A percentile compares a stretch with the other conserved stretches of the same genome.
These are phyloP conservation scores for Leccinum griseonigrum DNA, from an alignment of 1,284 basidiomycete genomes.

Conservation along the genomic window DNA sequence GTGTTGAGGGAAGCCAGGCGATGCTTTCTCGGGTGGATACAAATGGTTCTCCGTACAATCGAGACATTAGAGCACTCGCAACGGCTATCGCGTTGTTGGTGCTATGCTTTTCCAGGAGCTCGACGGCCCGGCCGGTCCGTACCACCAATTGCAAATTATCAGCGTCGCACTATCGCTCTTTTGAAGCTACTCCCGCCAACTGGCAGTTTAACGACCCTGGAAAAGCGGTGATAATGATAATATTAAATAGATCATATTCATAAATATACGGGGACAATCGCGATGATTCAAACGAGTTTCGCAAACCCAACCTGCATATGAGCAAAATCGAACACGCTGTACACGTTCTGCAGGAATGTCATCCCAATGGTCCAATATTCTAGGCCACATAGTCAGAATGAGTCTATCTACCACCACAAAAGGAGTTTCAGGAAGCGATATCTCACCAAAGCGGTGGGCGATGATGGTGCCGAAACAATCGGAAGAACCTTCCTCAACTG, in stretches of 20 bases:
- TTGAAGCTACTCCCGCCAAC: too few relatives aligned
- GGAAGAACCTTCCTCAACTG: neutral
- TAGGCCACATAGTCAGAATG: neutral
- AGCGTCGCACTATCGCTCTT: too few relatives aligned
- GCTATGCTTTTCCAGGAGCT: neutral
- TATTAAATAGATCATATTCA: neutral
- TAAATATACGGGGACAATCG: neutral
- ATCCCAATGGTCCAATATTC: neutral
- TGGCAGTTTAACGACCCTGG: too few relatives aligned
- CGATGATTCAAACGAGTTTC: neutral
- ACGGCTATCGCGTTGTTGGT: neutral
- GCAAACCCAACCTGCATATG: neutral
- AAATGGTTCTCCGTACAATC: constrained; percentile 21
- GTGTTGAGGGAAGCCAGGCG: constrained; percentile 19
- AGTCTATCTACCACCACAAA: neutral
- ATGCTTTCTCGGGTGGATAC: constrained; percentile 25
- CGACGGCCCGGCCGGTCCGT: neutral
- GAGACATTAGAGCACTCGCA: neutral
- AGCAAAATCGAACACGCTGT: neutral
- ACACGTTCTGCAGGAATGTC: neutral
- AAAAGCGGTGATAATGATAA: neutral
- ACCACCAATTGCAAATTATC: neutral
- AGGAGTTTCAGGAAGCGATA: neutral
- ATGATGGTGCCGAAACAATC: neutral
- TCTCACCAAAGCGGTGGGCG: neutral